Conservation (phyloP, 2,329 filamentous ascomycete genomes). For the Fusarium longipes region DNA sequence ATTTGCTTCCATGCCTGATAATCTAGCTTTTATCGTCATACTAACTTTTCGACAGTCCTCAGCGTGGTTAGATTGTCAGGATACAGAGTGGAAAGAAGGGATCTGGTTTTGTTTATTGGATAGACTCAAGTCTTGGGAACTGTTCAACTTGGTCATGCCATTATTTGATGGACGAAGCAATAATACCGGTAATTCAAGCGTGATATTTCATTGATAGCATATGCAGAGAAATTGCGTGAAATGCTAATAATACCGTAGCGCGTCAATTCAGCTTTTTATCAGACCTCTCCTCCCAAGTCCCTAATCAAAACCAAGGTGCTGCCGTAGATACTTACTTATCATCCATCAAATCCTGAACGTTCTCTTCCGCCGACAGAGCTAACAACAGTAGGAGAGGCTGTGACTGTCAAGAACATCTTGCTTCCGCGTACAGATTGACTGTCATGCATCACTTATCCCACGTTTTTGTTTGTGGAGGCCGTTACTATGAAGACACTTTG, state of each 20-base stretch:
- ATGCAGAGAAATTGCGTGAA: neutral
- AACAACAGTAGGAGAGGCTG: neutral
- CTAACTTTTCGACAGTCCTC: conserved; percentile 27
- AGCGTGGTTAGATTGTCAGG: conserved; percentile 26
- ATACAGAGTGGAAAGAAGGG: neutral
- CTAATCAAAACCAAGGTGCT: neutral
- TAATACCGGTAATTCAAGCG: neutral
- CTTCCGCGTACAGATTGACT: neutral
- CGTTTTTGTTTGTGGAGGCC: conserved; percentile 19
- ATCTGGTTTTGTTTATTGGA: neutral
- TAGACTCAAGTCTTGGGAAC: neutral
- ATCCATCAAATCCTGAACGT: neutral
- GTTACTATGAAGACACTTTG: conserved; percentile 54
- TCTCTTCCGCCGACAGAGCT: neutral
- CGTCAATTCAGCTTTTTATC: neutral
- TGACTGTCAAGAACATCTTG: neutral
- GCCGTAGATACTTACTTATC: neutral
- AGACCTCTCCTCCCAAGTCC: neutral
- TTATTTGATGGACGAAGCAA: neutral
- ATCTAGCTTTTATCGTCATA: neutral
- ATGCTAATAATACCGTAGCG: neutral
- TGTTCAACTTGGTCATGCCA: neutral
- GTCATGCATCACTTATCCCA: conserved; percentile 1
- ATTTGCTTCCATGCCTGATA: neutral
- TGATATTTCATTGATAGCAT: neutral